A percentile compares a stretch with the other conserved stretches of the same genome.
Evolutionary conservation across 2,329 filamentous ascomycete genomes (phyloP).

Genomic region (Rutstroemia sp.): DNA sequence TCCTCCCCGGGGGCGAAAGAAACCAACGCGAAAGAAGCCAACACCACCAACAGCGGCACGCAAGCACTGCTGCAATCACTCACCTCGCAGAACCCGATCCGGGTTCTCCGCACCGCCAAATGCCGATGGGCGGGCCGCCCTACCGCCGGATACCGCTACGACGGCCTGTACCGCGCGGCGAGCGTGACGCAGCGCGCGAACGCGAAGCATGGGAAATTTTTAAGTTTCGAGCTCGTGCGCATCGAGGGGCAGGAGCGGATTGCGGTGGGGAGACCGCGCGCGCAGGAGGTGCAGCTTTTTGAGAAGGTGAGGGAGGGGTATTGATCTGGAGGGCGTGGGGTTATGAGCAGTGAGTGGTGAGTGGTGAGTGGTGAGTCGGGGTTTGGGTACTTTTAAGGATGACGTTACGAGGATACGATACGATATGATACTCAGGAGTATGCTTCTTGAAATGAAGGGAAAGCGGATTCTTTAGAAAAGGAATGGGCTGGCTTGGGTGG

Average conservation of each 20-base stretch:
- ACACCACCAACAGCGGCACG: background rate
- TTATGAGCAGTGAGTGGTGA: too few relatives aligned
- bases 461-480: too few relatives aligned
- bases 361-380: too few relatives aligned
- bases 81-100: background rate
- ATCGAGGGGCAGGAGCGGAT: background rate
- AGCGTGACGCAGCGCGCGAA: background rate
- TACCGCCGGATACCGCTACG: background rate
- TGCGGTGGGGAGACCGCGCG: background rate
- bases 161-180: background rate
- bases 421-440: too few relatives aligned
- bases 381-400: too few relatives aligned
- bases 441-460: too few relatives aligned
- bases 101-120: background rate
- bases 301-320: background rate
- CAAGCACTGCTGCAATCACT: background rate
- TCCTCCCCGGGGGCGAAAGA: background rate
- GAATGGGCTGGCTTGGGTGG: too few relatives aligned
- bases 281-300: background rate
- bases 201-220: background rate
- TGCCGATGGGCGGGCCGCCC: background rate
- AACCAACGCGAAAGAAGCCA: background rate
- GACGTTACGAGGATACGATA: too few relatives aligned
- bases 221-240: background rate
- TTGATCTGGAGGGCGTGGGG: background rate